A percentile compares a stretch with the other conserved stretches of the same genome.
phyloP scores from a whole-genome alignment of 2,329 filamentous ascomycete species.

The Graphiopsis chlorocephala region DNA sequence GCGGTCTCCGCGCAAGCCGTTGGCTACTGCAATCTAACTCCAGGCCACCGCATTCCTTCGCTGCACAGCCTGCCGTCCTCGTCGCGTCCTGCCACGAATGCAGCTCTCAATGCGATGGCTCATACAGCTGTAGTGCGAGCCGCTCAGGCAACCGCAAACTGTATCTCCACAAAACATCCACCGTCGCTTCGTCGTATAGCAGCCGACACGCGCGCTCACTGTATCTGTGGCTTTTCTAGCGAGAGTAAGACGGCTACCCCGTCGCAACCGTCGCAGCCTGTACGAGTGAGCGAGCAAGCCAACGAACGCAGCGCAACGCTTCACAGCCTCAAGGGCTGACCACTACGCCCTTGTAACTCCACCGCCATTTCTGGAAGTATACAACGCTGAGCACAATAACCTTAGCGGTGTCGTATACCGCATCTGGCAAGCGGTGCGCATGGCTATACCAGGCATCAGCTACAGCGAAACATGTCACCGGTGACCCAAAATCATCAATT shows the following conservation, averaged over 20 bases:
- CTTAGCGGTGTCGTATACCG: slow-evolving; percentile 9
- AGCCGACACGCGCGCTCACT: background rate
- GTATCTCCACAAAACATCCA: slow-evolving; percentile 1
- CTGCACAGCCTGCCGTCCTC: slow-evolving; percentile 12
- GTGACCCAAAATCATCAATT: background rate
- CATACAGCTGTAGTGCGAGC: background rate
- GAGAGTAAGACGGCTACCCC: slow-evolving; percentile 7
- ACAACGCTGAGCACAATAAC: background rate
- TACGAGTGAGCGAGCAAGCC: background rate
- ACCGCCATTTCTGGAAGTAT: background rate
- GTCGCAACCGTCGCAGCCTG: slow-evolving; percentile 1
- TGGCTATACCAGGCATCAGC: slow-evolving; percentile 5
- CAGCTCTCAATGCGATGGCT: slow-evolving; percentile 6
- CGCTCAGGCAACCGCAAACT: slow-evolving; percentile 12
- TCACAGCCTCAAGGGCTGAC: slow-evolving; percentile 13
- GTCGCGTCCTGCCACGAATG: slow-evolving; percentile 7
- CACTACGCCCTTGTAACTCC: slow-evolving; percentile 1
- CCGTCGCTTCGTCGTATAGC: slow-evolving; percentile 7
- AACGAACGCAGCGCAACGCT: background rate
- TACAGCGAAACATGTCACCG: slow-evolving; percentile 5
- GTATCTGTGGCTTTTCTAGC: background rate
- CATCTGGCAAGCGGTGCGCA: slow-evolving; percentile 3
- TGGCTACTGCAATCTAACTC: slow-evolving; percentile 13
- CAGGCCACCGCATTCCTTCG: slow-evolving; percentile 16
- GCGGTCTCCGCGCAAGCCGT: slow-evolving; percentile 9